Conservation (phyloP, 768 basidiomycete genomes). For the Pholiota molesta region DNA sequence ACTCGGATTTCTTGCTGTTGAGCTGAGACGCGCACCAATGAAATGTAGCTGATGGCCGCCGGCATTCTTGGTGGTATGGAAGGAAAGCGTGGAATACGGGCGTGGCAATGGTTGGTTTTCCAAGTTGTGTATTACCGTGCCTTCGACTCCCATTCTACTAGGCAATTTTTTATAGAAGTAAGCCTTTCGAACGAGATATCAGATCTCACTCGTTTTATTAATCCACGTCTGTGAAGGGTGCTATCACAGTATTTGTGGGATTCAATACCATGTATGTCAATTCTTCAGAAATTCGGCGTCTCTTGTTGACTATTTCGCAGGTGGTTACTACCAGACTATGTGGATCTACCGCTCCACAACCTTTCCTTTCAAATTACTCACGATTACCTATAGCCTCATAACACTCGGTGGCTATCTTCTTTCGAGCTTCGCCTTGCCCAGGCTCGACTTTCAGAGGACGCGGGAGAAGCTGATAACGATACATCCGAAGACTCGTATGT, state of each 20-base stretch:
- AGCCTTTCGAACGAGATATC: background rate
- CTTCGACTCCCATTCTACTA: conserved; percentile 20
- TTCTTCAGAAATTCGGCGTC: background rate
- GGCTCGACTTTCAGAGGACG: conserved; percentile 67
- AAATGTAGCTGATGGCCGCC: conserved; percentile 63
- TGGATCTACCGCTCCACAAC: conserved; percentile 28
- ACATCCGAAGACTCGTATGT: conserved; percentile 57
- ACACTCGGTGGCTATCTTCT: conserved; percentile 60
- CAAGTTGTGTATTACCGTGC: background rate
- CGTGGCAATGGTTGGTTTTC: conserved; percentile 64
- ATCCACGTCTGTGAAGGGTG: conserved; percentile 42
- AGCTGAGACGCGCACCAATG: background rate
- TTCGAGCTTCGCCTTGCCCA: conserved; percentile 61
- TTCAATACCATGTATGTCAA: conserved; percentile 51
- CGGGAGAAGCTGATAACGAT: conserved; percentile 68
- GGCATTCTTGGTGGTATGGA: conserved; percentile 74
- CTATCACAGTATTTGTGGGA: conserved; percentile 63
- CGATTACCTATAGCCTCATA: conserved; percentile 46
- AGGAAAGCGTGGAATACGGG: conserved; percentile 63
- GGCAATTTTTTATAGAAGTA: conserved; percentile 76
- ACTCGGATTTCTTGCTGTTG: background rate
- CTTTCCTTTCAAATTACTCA: background rate
- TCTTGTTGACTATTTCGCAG: conserved; percentile 29
- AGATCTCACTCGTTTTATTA: no score
- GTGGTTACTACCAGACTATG: conserved; percentile 62